These are phyloP conservation scores for Puccinia polysora DNA, from an alignment of 1,284 basidiomycete genomes.

Conservation along the genomic window DNA sequence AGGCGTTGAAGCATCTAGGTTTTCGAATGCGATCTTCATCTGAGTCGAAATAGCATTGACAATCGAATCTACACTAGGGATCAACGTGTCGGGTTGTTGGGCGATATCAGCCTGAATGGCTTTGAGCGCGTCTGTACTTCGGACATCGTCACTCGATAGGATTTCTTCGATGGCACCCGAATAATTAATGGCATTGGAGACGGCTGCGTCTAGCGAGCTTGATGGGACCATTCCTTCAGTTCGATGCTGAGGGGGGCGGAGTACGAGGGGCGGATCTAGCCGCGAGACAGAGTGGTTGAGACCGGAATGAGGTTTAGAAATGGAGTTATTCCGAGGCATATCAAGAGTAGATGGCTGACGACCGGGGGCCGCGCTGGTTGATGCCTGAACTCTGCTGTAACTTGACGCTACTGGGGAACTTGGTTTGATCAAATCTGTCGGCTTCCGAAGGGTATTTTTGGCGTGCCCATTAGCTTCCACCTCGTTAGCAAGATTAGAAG, in stretches of 20 bases:
- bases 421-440: constrained; percentile 1
- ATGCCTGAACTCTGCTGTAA: constrained; percentile 66
- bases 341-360: constrained; percentile 17
- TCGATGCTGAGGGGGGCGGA: constrained; percentile 11
- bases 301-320: no score
- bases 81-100: constrained; percentile 64
- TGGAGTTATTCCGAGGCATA: constrained; percentile 31
- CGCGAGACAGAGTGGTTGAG: constrained; percentile 42
- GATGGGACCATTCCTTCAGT: constrained; percentile 1
- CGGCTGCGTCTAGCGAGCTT: not conserved
- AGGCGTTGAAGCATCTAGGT: constrained; percentile 58
- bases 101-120: constrained; percentile 26
- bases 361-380: constrained; percentile 47
- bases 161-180: constrained; percentile 61
- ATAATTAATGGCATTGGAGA: constrained; percentile 8
- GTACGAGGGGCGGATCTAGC: constrained; percentile 44
- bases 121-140: constrained; percentile 44
- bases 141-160: constrained; percentile 53
- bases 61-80: constrained; percentile 76
- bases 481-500: constrained; percentile 47
- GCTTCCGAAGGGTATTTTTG: constrained; percentile 12
- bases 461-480: constrained; percentile 17
- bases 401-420: constrained; percentile 10
- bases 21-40: constrained; percentile 81
- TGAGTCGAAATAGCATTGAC: constrained; percentile 81